These are phyloP conservation scores for Podaxis rugospora DNA, from an alignment of 768 basidiomycete species.

Conservation along the genomic window DNA sequence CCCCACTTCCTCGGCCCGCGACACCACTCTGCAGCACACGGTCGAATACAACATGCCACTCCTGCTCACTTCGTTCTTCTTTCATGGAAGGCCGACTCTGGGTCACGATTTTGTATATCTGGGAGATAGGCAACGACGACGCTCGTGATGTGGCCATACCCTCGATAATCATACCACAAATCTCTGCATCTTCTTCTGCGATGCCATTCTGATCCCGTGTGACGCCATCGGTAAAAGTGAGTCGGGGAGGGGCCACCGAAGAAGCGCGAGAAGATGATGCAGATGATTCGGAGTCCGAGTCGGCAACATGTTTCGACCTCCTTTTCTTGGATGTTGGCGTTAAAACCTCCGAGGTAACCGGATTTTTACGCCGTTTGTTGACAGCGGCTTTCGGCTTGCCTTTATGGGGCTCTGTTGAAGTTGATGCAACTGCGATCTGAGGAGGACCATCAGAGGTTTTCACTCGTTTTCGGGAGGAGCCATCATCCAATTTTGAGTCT, in stretches of 20 bases:
- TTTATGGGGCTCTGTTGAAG: background rate
- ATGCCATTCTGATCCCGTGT: slow-evolving; percentile 18
- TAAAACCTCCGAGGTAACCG: background rate
- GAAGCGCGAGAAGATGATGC: slow-evolving; percentile 4
- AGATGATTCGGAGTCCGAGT: slow-evolving; percentile 2
- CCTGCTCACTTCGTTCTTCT: slow-evolving; percentile 32
- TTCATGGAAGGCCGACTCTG: slow-evolving; percentile 50
- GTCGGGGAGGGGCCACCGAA: slow-evolving; percentile 4
- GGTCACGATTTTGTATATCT: slow-evolving; percentile 49
- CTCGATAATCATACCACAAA: slow-evolving; percentile 68
- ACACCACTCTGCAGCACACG: slow-evolving; percentile 43
- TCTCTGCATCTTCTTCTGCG: slow-evolving; percentile 32
- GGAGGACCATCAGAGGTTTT: background rate
- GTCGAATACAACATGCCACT: slow-evolving; percentile 48
- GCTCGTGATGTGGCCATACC: slow-evolving; percentile 69
- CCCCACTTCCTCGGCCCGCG: slow-evolving; percentile 42
- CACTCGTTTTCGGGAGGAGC: slow-evolving; percentile 4
- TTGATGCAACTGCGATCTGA: background rate
- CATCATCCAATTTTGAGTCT: background rate
- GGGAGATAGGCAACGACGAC: slow-evolving; percentile 53
- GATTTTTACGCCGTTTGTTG: background rate
- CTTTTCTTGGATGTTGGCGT: background rate
- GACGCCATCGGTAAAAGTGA: background rate
- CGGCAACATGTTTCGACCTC: background rate
- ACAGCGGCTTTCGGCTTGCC: background rate